Base-by-base conservation (phyloP, 441 rosid species). In the Dalechampia spathulata region DNA sequence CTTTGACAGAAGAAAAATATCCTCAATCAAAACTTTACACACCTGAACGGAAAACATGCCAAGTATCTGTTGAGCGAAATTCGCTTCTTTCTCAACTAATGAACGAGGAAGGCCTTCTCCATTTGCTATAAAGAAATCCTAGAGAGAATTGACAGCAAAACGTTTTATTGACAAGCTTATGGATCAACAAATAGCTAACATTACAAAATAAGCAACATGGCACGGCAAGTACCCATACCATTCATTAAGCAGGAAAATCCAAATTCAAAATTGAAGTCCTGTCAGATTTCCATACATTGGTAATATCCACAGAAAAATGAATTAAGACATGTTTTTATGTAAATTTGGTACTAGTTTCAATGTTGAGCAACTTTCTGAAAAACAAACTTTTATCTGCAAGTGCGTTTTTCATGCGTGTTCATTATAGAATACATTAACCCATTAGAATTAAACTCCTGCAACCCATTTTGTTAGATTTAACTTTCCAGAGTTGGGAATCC, bases 61-160 rank as follows among this genome's bases (percentile, higher is more conserved):
- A 54, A 94, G 89, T 65, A 86, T 81, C 67, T 74, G 90, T 68
- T 78, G 79, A 0, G 92, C 86, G 64, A 67, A 75, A 71, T 84
- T 86, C 43, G 92, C 91, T 75, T 94, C 96, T 71, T 82, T 73
- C 30, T 86, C 98, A 32, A 94, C 92, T 60, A 86, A 60, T 21
- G 92, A 78, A 41, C 92, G 90, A 0, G 95, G 98, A 68, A 94
- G 93, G 41, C 99, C 98, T 68, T 90, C 94, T 70, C 98, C 99
- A 53, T 81, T 86, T 36, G 98, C 98, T 50, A 94, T 70, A 74
- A 87, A 94, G 76, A 94, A 90, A 57, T 94, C 98, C 98, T 94
- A 60, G 12, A 40, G 57, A 49, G 61, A 25, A 57, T 42, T 28
- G 20, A 61, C 37, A 49, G 4, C 11, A 46, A 45, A 44, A 21